Percentiles rank a stretch among this genome's conserved stretches.
Conservation (phyloP, 306 rosid genomes). For the Trifolium pratense region DNA sequence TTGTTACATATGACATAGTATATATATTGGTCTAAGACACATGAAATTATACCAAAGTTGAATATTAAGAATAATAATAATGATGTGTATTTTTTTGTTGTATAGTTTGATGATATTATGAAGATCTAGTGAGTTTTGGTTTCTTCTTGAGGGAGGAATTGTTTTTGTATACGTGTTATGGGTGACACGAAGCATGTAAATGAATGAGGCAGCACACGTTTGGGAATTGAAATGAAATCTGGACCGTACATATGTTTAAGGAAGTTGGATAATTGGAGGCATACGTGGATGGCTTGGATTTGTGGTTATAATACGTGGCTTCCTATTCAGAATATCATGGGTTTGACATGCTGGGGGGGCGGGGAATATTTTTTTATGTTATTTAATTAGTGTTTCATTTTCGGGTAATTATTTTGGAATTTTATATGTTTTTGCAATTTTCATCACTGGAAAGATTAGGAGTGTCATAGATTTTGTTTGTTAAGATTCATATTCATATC, state of each 20-base stretch:
- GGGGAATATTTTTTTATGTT: neutral
- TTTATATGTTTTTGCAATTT: no score
- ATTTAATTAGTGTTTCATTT: neutral
- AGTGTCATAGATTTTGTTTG: no score
- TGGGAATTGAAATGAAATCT: neutral
- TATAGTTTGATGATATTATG: no score
- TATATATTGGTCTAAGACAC: neutral
- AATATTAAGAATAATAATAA: no score
- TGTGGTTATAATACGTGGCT: constrained; percentile 40
- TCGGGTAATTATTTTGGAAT: neutral
- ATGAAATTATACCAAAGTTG: neutral
- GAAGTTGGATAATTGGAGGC: neutral
- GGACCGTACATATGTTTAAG: constrained; percentile 39
- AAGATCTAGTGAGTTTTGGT: neutral
- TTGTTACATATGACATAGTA: constrained; percentile 7
- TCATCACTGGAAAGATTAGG: no score
- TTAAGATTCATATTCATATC: no score
- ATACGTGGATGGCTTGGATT: constrained; percentile 42
- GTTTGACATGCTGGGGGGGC: neutral
- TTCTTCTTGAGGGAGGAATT: neutral
- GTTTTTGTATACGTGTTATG: neutral
- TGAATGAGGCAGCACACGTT: constrained; percentile 1
- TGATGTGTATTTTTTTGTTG: no score
- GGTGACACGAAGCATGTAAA: constrained; percentile 29
- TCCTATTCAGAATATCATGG: neutral